Evolutionary conservation across 441 rosid species (phyloP).

Genomic region (Sinapis alba): DNA sequence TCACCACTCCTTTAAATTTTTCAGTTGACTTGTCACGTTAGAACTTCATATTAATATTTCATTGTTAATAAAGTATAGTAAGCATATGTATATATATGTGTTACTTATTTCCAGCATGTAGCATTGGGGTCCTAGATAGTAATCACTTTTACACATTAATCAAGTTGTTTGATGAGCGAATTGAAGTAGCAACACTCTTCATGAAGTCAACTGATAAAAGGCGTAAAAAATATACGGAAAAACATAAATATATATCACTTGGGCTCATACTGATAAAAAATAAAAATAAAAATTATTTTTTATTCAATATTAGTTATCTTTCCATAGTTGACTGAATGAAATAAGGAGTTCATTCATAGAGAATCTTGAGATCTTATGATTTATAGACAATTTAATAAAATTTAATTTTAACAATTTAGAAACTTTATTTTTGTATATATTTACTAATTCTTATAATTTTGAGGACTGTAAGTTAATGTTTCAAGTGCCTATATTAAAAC

Average conservation of each 20-base stretch:
- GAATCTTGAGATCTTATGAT: not conserved
- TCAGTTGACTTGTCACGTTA: conserved; percentile 24
- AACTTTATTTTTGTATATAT: not conserved
- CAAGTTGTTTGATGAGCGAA: conserved; percentile 1
- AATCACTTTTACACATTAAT: not conserved
- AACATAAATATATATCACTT: not conserved
- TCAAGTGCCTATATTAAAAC: too few species aligned
- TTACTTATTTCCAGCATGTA: not conserved
- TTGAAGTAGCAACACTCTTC: not conserved
- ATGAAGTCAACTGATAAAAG: not conserved
- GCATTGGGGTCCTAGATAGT: not conserved
- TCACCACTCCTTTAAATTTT: conserved; percentile 11
- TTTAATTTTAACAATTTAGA: not conserved
- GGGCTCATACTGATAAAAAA: not conserved
- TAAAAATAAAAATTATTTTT: too few species aligned
- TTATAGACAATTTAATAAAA: not conserved
- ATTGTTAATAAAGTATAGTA: not conserved
- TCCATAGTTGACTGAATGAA: not conserved
- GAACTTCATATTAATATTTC: not conserved
- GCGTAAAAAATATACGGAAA: not conserved
- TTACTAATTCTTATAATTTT: not conserved
- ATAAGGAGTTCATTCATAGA: too few species aligned
- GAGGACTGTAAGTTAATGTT: not conserved
- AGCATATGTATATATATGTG: not conserved
- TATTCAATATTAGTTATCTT: not conserved